Percentiles rank a stretch among this genome's conserved stretches.
Conservation (phyloP, 192 early-diverging fungal genomes). For the Coemansia sp. region DNA sequence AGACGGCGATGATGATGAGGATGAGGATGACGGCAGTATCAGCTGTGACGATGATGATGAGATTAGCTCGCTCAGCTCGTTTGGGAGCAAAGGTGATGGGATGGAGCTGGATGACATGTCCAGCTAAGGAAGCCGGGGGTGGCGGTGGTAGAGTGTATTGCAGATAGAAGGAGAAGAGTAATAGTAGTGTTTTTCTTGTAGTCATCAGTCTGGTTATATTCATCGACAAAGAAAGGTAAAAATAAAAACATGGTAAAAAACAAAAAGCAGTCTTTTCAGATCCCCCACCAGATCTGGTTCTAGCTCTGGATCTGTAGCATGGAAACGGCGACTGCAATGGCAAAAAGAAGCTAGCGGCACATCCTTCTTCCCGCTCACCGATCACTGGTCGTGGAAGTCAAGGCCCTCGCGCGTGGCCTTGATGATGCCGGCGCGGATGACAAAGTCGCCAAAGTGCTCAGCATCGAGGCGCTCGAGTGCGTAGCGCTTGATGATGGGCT, state of each 20-base stretch:
- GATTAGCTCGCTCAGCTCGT: conserved; percentile 80
- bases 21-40: conserved; percentile 22
- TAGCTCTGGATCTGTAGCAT: background rate
- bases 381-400: conserved; percentile 73
- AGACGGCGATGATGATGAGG: conserved; percentile 64
- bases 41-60: conserved; percentile 51
- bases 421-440: conserved; percentile 83
- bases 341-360: background rate
- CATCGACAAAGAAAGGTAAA: background rate
- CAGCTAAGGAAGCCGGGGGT: conserved; percentile 2
- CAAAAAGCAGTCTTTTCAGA: too few relatives aligned
- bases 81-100: conserved; percentile 79
- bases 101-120: conserved; percentile 74
- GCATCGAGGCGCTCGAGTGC: conserved; percentile 67
- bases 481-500: conserved; percentile 80
- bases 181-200: too few relatives aligned
- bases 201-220: too few relatives aligned
- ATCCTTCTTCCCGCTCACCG: background rate
- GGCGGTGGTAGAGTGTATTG: too few relatives aligned
- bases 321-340: background rate
- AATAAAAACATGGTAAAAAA: too few relatives aligned
- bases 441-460: conserved; percentile 95
- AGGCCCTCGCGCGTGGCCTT: conserved; percentile 74
- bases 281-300: too few relatives aligned
- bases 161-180: too few relatives aligned